phyloP scores from a whole-genome alignment of 2,329 filamentous ascomycete species.

The Arachnomyces sp. region DNA sequence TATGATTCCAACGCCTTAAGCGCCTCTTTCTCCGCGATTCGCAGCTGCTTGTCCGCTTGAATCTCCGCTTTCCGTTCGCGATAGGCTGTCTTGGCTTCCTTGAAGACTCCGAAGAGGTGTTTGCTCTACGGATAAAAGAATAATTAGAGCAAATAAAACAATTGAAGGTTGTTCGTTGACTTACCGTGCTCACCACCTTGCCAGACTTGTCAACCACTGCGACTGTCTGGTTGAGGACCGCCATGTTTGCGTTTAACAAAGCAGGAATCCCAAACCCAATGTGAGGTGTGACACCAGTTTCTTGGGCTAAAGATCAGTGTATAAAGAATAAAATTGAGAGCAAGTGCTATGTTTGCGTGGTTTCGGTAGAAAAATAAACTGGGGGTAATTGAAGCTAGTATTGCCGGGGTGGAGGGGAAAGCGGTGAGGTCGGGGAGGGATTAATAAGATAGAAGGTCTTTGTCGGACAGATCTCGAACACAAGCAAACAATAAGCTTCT shows the following conservation, averaged over 20 bases:
- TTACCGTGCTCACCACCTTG: conserved; percentile 81
- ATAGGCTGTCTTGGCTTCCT: conserved; percentile 83
- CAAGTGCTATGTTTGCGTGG: too few relatives aligned
- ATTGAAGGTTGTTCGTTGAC: conserved; percentile 21
- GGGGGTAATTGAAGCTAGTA: too few relatives aligned
- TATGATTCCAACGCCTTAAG: conserved; percentile 51
- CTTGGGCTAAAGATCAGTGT: too few relatives aligned
- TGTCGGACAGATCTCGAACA: too few relatives aligned
- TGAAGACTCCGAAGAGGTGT: conserved; percentile 82
- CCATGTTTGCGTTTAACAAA: conserved; percentile 12
- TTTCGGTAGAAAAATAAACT: too few relatives aligned
- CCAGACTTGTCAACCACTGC: conserved; percentile 87
- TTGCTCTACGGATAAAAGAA: conserved; percentile 58
- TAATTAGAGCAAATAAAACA: conserved; percentile 9
- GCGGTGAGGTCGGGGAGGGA: too few relatives aligned
- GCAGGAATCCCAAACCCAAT: background rate
- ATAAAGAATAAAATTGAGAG: too few relatives aligned
- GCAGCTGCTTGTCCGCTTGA: conserved; percentile 59
- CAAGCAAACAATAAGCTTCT: too few relatives aligned
- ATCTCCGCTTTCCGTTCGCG: conserved; percentile 79
- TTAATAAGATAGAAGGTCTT: too few relatives aligned
- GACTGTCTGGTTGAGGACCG: conserved; percentile 60
- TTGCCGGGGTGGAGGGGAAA: too few relatives aligned
- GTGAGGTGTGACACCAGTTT: too few relatives aligned
- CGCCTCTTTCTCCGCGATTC: conserved; percentile 50